Evolutionary conservation across 371 early-diverging fungal species (phyloP).

Genomic region (Massospora cicadina): DNA sequence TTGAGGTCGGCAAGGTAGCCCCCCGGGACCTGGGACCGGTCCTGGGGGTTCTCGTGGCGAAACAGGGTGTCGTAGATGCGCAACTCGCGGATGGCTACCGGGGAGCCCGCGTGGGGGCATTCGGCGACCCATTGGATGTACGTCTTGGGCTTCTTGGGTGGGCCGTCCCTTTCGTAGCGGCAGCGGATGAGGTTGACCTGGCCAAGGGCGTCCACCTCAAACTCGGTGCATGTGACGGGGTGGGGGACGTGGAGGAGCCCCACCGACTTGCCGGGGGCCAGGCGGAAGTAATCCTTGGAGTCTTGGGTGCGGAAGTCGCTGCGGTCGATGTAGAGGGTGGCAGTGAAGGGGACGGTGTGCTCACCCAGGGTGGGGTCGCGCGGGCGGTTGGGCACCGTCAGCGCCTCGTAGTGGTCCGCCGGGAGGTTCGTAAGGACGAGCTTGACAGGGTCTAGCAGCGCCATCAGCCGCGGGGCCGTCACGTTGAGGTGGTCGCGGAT

Average conservation of each 20-base stretch:
- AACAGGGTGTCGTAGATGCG: conserved; percentile 79
- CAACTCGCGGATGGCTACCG: conserved; percentile 64
- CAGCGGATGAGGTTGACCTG: conserved; percentile 67
- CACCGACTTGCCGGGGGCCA: conserved; percentile 85
- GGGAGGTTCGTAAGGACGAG: conserved; percentile 74
- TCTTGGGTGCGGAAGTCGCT: conserved; percentile 87
- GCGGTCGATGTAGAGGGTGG: conserved; percentile 79
- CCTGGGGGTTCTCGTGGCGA: conserved; percentile 72
- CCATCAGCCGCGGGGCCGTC: conserved; percentile 82
- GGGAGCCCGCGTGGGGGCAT: conserved; percentile 57
- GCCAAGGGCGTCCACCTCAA: conserved; percentile 42
- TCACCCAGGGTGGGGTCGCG: conserved; percentile 65
- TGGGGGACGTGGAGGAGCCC: conserved; percentile 73
- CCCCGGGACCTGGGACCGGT: conserved; percentile 55
- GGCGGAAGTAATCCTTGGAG: conserved; percentile 83
- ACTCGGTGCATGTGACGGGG: conserved; percentile 68
- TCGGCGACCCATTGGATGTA: conserved; percentile 98
- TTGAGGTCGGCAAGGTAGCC: conserved; percentile 92
- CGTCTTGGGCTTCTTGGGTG: conserved; percentile 78
- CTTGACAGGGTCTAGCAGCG: conserved; percentile 75
- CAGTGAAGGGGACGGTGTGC: conserved; percentile 72
- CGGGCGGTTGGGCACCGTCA: conserved; percentile 76
- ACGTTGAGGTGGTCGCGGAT: conserved; percentile 90
- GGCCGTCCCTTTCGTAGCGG: conserved; percentile 49
- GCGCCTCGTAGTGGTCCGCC: conserved; percentile 46